A percentile compares a stretch with the other conserved stretches of the same genome.
Evolutionary conservation across 2,329 filamentous ascomycete species (phyloP).

Genomic region (Scortechinia acanthostroma): DNA sequence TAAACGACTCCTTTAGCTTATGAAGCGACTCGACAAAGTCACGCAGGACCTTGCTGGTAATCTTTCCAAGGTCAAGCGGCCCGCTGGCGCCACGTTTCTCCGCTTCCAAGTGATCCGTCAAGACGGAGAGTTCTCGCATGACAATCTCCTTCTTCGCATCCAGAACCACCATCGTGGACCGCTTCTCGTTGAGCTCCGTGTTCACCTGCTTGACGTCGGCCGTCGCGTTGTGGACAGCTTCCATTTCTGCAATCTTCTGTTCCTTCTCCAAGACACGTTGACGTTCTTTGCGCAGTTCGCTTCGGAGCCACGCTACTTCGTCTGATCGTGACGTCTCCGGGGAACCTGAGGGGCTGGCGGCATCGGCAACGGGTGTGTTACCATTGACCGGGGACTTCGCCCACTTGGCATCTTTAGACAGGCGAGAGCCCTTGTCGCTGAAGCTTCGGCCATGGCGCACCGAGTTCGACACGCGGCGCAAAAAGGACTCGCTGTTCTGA

Average conservation of each 20-base stretch:
- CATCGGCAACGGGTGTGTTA: not conserved
- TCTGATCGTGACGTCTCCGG: slow-evolving; percentile 54
- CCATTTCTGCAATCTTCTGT: slow-evolving; percentile 78
- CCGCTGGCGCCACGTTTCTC: slow-evolving; percentile 68
- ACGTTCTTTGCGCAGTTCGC: slow-evolving; percentile 63
- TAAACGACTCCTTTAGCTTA: slow-evolving; percentile 50
- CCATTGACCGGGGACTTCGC: slow-evolving; percentile 60
- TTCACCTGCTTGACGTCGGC: slow-evolving; percentile 71
- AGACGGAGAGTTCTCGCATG: slow-evolving; percentile 80
- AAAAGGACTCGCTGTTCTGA: slow-evolving; percentile 62
- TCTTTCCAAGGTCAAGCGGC: slow-evolving; percentile 70
- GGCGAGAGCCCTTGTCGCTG: slow-evolving; percentile 57
- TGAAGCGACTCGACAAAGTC: slow-evolving; percentile 75
- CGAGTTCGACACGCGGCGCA: slow-evolving; percentile 85
- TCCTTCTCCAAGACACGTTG: slow-evolving; percentile 76
- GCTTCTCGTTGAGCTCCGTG: slow-evolving; percentile 82
- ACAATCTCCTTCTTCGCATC: slow-evolving; percentile 95
- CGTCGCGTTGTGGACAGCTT: slow-evolving; percentile 65
- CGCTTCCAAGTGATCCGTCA: slow-evolving; percentile 79
- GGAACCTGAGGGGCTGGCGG: slow-evolving; percentile 41
- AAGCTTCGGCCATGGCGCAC: slow-evolving; percentile 81
- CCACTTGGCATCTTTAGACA: slow-evolving; percentile 59
- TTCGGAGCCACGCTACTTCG: slow-evolving; percentile 35
- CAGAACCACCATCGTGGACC: slow-evolving; percentile 88
- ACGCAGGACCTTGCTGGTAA: slow-evolving; percentile 86